Percentiles rank a stretch among this genome's conserved stretches.
These are phyloP conservation scores for Plectranthus barbatus DNA, from an alignment of 257 asterid species.

Conservation along the genomic window DNA sequence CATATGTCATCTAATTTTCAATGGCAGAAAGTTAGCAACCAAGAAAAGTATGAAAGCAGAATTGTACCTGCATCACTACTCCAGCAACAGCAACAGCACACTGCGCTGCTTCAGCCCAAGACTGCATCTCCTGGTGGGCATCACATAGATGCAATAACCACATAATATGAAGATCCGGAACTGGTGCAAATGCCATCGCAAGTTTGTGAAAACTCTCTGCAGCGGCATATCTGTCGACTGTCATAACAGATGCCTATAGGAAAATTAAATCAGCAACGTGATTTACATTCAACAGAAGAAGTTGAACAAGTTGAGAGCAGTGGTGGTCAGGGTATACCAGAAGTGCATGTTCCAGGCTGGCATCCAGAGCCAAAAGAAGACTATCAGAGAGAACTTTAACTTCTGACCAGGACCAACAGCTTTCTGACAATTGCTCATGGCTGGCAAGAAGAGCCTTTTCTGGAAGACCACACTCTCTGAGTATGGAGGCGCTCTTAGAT, in stretches of 20 bases:
- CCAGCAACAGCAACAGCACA: constrained; percentile 99
- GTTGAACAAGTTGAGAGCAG: constrained; percentile 13
- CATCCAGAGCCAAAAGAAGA: constrained; percentile 95
- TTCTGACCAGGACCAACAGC: constrained; percentile 77
- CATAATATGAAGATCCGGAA: constrained; percentile 98
- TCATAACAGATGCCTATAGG: constrained; percentile 82
- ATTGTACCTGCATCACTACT: constrained; percentile 86
- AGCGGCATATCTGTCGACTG: constrained; percentile 88
- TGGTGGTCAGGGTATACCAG: constrained; percentile 45
- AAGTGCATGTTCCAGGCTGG: constrained; percentile 95
- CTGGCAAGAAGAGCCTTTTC: constrained; percentile 48
- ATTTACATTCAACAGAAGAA: not conserved
- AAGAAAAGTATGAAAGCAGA: constrained; percentile 5
- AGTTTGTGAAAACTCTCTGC: constrained; percentile 98
- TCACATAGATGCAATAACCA: constrained; percentile 96
- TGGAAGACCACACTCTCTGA: constrained; percentile 72
- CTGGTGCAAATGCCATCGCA: constrained; percentile 98
- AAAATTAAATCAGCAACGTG: constrained; percentile 1
- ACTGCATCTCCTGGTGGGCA: constrained; percentile 99
- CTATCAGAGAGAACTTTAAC: constrained; percentile 70
- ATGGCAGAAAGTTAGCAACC: not conserved
- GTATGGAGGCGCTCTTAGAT: constrained; percentile 41
- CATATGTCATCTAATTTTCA: not conserved
- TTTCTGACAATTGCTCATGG: constrained; percentile 42
- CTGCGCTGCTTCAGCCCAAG: constrained; percentile 99